Evolutionary conservation across 371 early-diverging fungal species (phyloP).

Genomic region (Apophysomyces variabilis): DNA sequence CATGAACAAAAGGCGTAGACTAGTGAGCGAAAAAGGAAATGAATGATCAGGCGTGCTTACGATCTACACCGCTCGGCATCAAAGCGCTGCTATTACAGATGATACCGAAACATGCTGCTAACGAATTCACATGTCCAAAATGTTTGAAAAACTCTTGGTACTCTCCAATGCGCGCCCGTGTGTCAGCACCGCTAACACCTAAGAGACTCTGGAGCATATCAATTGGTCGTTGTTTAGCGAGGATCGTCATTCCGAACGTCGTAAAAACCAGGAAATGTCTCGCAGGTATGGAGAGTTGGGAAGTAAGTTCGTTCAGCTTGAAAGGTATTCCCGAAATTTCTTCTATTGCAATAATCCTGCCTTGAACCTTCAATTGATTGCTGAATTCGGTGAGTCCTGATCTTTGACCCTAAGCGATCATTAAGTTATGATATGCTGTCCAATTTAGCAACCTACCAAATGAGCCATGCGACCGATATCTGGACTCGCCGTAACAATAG

Average conservation of each 20-base stretch:
- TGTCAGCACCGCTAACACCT: slow-evolving; percentile 15
- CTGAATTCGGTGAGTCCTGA: slow-evolving; percentile 28
- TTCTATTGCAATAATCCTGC: slow-evolving; percentile 79
- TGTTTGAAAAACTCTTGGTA: slow-evolving; percentile 58
- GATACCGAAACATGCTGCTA: slow-evolving; percentile 69
- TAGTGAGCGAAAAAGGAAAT: neutral
- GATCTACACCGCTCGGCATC: slow-evolving; percentile 12
- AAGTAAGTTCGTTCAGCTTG: slow-evolving; percentile 67
- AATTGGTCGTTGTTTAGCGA: slow-evolving; percentile 78
- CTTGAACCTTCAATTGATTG: slow-evolving; percentile 55
- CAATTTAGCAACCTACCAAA: neutral
- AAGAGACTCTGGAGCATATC: slow-evolving; percentile 70
- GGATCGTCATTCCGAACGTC: slow-evolving; percentile 70
- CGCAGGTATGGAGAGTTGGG: slow-evolving; percentile 56
- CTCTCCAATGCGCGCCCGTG: slow-evolving; percentile 40
- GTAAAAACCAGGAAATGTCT: slow-evolving; percentile 79
- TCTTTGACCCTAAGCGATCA: slow-evolving; percentile 9
- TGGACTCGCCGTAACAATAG: slow-evolving; percentile 62
- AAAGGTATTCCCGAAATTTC: slow-evolving; percentile 43
- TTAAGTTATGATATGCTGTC: neutral
- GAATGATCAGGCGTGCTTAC: slow-evolving; percentile 3
- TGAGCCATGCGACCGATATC: slow-evolving; percentile 61
- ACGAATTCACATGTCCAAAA: slow-evolving; percentile 63
- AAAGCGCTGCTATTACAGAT: slow-evolving; percentile 39
- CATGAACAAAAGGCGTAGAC: neutral